These are phyloP conservation scores for Rossbeevera mucosa DNA, from an alignment of 768 basidiomycete species.

Conservation along the genomic window DNA sequence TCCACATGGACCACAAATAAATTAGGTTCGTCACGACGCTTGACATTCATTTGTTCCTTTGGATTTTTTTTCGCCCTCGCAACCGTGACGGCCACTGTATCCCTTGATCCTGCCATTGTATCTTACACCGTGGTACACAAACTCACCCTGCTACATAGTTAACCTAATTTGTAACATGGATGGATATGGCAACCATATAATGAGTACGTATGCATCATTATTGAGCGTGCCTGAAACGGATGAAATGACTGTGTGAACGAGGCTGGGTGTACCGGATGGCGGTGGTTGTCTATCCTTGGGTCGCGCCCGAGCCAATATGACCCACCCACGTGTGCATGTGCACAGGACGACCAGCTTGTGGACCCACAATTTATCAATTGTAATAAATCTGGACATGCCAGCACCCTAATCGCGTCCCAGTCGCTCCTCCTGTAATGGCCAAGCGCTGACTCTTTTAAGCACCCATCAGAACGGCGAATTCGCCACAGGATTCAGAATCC, in stretches of 20 bases:
- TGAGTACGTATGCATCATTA: slow-evolving; percentile 12
- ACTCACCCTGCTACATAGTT: slow-evolving; percentile 1
- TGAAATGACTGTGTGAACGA: slow-evolving; percentile 29
- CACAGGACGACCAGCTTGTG: slow-evolving; percentile 15
- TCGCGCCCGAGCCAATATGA: slow-evolving; percentile 3
- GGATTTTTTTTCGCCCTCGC: slow-evolving; percentile 11
- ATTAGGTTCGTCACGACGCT: slow-evolving; percentile 9
- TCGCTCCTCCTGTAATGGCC: slow-evolving; percentile 18
- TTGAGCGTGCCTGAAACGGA: slow-evolving; percentile 5
- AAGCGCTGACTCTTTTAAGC: slow-evolving; percentile 31
- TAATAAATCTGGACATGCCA: slow-evolving; percentile 20
- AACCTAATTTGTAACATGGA: slow-evolving; percentile 24
- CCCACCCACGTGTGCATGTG: slow-evolving; percentile 27
- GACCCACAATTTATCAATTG: slow-evolving; percentile 14
- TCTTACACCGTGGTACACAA: neutral
- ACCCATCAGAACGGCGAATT: slow-evolving; percentile 3
- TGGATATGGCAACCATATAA: neutral
- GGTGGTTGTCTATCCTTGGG: slow-evolving; percentile 13
- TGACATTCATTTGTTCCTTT: slow-evolving; percentile 3
- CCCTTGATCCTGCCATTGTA: neutral
- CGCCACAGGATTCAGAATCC: slow-evolving; percentile 2
- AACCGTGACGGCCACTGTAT: slow-evolving; percentile 19
- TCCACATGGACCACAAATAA: slow-evolving; percentile 27
- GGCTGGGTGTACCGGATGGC: slow-evolving; percentile 7
- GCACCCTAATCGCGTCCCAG: slow-evolving; percentile 18